Evolutionary conservation across 441 rosid species (phyloP).

Genomic region (Pelargonium hybrid): DNA sequence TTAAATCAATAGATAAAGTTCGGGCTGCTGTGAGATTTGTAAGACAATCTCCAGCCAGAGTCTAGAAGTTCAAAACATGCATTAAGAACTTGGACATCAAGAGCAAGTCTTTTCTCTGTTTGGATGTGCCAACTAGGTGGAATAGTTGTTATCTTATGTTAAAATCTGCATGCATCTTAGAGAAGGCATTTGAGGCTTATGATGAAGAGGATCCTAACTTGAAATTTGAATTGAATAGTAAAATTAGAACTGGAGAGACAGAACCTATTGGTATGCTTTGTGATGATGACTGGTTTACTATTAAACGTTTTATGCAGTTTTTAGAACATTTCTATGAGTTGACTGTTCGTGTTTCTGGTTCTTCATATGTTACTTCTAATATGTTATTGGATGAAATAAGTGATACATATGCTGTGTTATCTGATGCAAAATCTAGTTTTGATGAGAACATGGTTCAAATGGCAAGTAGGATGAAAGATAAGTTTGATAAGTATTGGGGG

Average conservation of each 20-base stretch:
- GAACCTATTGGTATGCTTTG: not conserved
- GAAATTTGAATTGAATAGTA: not conserved
- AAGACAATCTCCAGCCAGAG: not conserved
- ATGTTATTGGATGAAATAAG: not conserved
- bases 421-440: no score
- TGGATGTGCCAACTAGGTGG: not conserved
- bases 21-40: not conserved
- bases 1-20: not conserved
- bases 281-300: not conserved
- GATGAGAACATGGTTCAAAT: no score
- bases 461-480: no score
- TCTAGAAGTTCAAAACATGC: not conserved
- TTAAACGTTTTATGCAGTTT: not conserved
- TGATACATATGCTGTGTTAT: no score
- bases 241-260: not conserved
- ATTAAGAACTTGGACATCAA: no score
- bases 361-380: not conserved
- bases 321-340: not conserved
- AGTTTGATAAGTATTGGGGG: no score
- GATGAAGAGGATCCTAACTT: not conserved
- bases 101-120: not conserved
- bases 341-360: not conserved
- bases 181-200: not conserved
- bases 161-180: not conserved
- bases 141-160: not conserved